These are phyloP conservation scores for Chrysanthemum makinoi DNA, from an alignment of 129 eudicot genomes.

Conservation along the genomic window DNA sequence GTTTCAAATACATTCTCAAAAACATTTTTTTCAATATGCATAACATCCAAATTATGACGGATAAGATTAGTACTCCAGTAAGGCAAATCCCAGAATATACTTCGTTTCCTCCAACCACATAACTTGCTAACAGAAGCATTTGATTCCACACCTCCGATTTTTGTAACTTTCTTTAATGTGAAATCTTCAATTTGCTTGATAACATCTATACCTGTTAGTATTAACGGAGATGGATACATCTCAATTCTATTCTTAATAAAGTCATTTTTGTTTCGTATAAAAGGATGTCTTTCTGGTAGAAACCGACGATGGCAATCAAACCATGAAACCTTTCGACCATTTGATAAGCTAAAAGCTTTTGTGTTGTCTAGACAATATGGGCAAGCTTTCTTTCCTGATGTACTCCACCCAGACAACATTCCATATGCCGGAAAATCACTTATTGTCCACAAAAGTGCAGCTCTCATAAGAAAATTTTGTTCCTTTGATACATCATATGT, in stretches of 20 bases:
- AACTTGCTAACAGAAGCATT: too few species aligned
- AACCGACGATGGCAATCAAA: slow-evolving; percentile 30
- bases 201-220: neutral
- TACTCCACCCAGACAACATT: neutral
- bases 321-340: neutral
- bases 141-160: too few species aligned
- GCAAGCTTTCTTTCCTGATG: neutral
- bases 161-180: slow-evolving; percentile 1
- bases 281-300: neutral
- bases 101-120: too few species aligned
- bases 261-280: neutral
- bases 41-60: too few species aligned
- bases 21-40: too few species aligned
- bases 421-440: neutral
- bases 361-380: neutral
- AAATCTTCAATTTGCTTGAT: slow-evolving; percentile 10
- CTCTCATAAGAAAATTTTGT: neutral
- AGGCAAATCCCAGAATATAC: too few species aligned
- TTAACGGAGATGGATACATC: neutral
- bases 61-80: too few species aligned
- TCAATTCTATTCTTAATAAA: neutral
- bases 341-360: neutral
- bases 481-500: neutral
- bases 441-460: neutral
- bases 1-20: too few species aligned